Evolutionary conservation across 129 eudicot species (phyloP), one percentile per base, ranked within the genome.

Genomic region (Logfia minima): DNA sequence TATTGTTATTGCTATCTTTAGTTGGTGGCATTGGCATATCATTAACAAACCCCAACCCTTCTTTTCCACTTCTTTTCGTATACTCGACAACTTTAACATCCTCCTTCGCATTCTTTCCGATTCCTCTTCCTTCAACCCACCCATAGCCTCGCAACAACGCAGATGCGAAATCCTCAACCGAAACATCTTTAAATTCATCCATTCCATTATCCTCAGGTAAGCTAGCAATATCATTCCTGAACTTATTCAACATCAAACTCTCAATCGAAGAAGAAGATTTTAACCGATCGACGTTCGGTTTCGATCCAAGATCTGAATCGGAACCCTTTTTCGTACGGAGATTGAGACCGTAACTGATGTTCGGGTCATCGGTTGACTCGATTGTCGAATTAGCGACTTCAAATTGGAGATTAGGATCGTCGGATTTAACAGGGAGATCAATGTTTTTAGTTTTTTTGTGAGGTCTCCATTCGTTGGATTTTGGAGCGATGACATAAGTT

Each of bases 141-240:
- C 99, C 99, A 56, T 95, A 95, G 34, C 99, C 99, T 21, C 82
- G 81, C 28, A 95, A 39, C 83, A 89, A 71, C 1, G 99, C 99
- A 6, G 84, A 78, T 0, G 83, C 99, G 29, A 89, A 95, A 9
- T 86, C 86, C 80, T 91, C 97, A 2, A 95, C 90, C 1, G 97
- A 86, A 29, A 86, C 63, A 5, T 84, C 96, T 3, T 71, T 76
- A 68, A 70, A 95, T 31, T 91, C 90, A 16, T 91, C 94, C 55
- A 82, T 24, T 11, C 93, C 96, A 7, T 66, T 26, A 68, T 86
- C 88, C 1, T 91, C 97, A 14, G 96, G 92, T 68, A 91, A 81
- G 9, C 32, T 85, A n/a, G 55, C 72, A 52, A 95, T 64, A 85
- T 95, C 97, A 10, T 80, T 83, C 82, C 71, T 87, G 48, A 89